These are phyloP conservation scores for Inonotus hispidus DNA, from an alignment of 1,284 basidiomycete species.

Conservation along the genomic window DNA sequence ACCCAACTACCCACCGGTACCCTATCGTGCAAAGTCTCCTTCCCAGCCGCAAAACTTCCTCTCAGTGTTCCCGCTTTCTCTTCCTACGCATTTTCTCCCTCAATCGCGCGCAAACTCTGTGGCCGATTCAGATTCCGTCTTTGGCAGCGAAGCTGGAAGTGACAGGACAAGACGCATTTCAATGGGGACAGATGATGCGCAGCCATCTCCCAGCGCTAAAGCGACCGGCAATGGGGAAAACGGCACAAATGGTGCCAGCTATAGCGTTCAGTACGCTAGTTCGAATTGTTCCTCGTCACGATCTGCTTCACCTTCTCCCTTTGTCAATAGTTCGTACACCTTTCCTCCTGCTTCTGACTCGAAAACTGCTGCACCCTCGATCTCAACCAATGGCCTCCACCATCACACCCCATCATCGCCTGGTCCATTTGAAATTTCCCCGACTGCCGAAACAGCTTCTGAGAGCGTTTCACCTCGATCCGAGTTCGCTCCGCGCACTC, in stretches of 20 bases:
- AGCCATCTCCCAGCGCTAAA: not conserved
- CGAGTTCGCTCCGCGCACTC: slow-evolving; percentile 3
- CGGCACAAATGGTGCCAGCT: slow-evolving; percentile 17
- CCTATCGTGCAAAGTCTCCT: slow-evolving; percentile 25
- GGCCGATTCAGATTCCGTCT: slow-evolving; percentile 25
- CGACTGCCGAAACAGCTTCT: not conserved
- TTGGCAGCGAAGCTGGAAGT: slow-evolving; percentile 25
- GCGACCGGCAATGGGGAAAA: not conserved
- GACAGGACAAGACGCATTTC: slow-evolving; percentile 22
- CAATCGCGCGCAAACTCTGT: slow-evolving; percentile 16
- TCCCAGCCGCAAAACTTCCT: slow-evolving; percentile 45
- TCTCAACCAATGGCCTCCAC: not conserved
- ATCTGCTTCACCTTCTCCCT: slow-evolving; percentile 11
- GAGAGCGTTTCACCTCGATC: slow-evolving; percentile 5
- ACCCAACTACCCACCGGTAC: slow-evolving; percentile 11
- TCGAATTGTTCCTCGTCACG: slow-evolving; percentile 19
- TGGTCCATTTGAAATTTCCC: not conserved
- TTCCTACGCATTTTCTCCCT: slow-evolving; percentile 37
- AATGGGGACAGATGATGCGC: slow-evolving; percentile 25
- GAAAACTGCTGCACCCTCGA: not conserved
- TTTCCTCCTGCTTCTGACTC: not conserved
- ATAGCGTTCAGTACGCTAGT: slow-evolving; percentile 24
- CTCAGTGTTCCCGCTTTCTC: slow-evolving; percentile 56
- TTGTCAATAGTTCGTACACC: not conserved
- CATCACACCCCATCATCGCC: not conserved